A percentile compares a stretch with the other conserved stretches of the same genome.
phyloP scores from a whole-genome alignment of 2,329 filamentous ascomycete species.

The Hymenoscyphus fraxineus region DNA sequence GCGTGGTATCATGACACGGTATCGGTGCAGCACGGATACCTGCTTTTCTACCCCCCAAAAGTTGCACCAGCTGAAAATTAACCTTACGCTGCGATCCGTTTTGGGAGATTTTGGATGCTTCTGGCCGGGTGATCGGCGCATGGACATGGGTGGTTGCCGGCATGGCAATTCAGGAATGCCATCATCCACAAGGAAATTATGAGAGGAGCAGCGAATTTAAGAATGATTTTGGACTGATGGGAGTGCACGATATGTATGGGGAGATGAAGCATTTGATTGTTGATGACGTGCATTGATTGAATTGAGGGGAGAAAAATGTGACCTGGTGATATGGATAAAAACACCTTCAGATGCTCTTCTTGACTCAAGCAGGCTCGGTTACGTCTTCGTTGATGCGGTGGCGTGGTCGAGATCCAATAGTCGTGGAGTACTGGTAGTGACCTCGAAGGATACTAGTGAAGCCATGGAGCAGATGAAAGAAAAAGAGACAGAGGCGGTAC shows the following conservation, averaged over 20 bases:
- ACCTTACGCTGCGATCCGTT: no score
- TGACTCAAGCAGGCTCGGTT: background rate
- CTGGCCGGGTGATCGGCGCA: constrained; percentile 8
- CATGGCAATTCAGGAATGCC: constrained; percentile 11
- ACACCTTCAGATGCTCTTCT: background rate
- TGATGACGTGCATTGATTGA: background rate
- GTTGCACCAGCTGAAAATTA: background rate
- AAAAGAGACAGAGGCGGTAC: background rate
- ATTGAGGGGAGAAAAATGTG: no score
- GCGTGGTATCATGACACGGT: background rate
- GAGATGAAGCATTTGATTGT: background rate
- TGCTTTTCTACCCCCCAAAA: background rate
- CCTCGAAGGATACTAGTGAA: background rate
- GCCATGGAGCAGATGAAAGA: background rate
- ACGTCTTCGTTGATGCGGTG: constrained; percentile 1
- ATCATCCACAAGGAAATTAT: background rate
- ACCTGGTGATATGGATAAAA: background rate
- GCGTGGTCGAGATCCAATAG: background rate
- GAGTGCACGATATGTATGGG: background rate
- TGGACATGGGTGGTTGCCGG: constrained; percentile 2
- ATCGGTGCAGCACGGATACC: background rate
- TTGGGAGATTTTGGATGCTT: background rate
- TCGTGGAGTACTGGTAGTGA: background rate
- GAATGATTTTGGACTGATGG: background rate
- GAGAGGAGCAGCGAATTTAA: background rate